Evolutionary conservation across 495 filamentous ascomycete species (phyloP), one percentile per base, ranked within the genome.

Genomic region (Hamigera avellanea): DNA sequence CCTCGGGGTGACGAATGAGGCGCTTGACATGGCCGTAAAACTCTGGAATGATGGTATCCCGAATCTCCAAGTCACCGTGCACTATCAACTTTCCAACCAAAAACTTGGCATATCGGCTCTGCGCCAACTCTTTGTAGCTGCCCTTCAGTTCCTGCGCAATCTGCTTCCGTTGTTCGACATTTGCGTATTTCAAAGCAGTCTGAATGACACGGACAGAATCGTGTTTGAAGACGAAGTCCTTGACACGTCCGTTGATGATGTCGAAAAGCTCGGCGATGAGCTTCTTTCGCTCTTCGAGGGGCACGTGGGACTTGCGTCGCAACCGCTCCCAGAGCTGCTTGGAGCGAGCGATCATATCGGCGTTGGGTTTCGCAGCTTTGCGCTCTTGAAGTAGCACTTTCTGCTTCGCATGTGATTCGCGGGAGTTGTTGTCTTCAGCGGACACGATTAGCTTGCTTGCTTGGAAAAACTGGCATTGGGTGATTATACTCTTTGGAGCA

Each of bases 261-360:
- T 77, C 74, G 55, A 87, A 95, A 5, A 96, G 70, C 65, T 96
- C 88, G 15, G 74, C 73, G 21, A 96, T 80, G 14, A 96, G 72
- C 54, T 78, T 72, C 55, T 89, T 83, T 36, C 93, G 70, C 57
- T 96, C 86, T 27, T 86, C 83, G 38, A 72, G 69, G 13, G 84
- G 80, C 1, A 95, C 83, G 48, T 95, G 84, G 7, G 86, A 93
- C 58, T 95, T 95, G 41, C 83, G 73, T 39, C 93, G 79, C 43
- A 99, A 58, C 39, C 80, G 76, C 62, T 99, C 93, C 93, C 93
- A 99, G 25, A 99, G 69, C 64, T 95, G 86, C 67, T 96, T 96
- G 3, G 86, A 83, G 29, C 84, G 77, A n/a, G 76, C 71, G 41
- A 99, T 78, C 37, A 78, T 75, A 48, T 95, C 86, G 42, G 89